Conservation (phyloP, 345 rosid species). For the Lagerstroemia speciosa region DNA sequence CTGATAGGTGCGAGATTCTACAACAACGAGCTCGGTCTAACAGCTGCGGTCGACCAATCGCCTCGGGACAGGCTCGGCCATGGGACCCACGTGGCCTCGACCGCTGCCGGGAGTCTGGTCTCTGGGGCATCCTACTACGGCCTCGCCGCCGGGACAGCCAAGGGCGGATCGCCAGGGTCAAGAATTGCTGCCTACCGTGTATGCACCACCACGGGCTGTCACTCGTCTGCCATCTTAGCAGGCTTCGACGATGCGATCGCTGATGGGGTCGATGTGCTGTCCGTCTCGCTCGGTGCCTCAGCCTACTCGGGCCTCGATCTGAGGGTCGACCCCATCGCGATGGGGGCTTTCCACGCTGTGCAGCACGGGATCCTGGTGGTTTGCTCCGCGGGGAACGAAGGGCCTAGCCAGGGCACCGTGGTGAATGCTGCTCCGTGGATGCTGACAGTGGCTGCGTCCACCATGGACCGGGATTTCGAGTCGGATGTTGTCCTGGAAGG, state of each 20-base stretch:
- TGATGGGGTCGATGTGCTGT: conserved; percentile 63
- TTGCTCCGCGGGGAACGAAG: conserved; percentile 78
- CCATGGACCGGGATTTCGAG: conserved; percentile 75
- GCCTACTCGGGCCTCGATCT: conserved; percentile 20
- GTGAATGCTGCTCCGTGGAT: conserved; percentile 78
- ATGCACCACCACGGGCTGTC: conserved; percentile 47
- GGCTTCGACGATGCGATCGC: conserved; percentile 72
- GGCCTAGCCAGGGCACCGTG: conserved; percentile 41
- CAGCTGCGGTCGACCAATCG: conserved; percentile 14
- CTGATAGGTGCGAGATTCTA: conserved; percentile 77
- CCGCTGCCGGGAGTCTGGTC: conserved; percentile 57
- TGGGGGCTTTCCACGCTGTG: conserved; percentile 75
- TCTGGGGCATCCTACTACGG: conserved; percentile 62
- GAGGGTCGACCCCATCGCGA: conserved; percentile 51
- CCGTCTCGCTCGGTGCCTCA: conserved; percentile 60
- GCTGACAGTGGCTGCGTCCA: conserved; percentile 71
- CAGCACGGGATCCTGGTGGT: conserved; percentile 63
- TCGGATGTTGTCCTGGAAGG: conserved; percentile 61
- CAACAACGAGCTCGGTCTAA: conserved; percentile 11
- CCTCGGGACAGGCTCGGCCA: conserved; percentile 69
- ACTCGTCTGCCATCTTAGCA: conserved; percentile 53
- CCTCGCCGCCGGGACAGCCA: conserved; percentile 62
- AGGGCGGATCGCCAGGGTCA: conserved; percentile 60
- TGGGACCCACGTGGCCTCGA: conserved; percentile 71
- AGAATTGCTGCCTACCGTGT: conserved; percentile 65